Conservation (phyloP, 176 grass and related monocot genomes). For the Saccharum officinarum region DNA sequence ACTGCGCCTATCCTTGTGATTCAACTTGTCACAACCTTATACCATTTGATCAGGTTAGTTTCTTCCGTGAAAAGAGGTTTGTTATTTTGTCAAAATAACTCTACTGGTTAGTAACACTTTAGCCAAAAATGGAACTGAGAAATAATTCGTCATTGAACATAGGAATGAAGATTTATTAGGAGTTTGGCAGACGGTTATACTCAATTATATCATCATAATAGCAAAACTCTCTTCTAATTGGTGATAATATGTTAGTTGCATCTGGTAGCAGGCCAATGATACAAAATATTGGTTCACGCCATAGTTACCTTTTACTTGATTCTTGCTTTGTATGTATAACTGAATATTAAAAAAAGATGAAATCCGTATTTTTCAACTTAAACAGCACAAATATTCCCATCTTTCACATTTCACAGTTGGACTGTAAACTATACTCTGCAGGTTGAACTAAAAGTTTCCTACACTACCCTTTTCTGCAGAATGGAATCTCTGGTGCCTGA, state of each 20-base stretch:
- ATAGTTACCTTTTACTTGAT: background rate
- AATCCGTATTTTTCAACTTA: background rate
- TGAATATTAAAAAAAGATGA: background rate
- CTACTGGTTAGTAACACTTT: background rate
- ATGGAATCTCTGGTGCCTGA: slow-evolving; percentile 8
- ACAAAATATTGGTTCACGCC: background rate
- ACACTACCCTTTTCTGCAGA: slow-evolving; percentile 1
- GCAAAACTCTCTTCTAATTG: background rate
- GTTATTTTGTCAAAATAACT: background rate
- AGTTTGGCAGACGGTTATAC: background rate
- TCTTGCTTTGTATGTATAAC: background rate
- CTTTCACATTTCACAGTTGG: background rate
- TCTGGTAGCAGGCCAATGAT: background rate
- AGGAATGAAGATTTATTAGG: slow-evolving; percentile 10
- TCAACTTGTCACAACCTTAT: slow-evolving; percentile 28
- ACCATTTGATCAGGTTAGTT: slow-evolving; percentile 53
- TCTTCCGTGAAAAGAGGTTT: background rate
- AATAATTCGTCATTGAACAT: background rate
- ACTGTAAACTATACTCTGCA: background rate
- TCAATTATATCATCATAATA: slow-evolving; percentile 19
- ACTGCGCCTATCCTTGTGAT: slow-evolving; percentile 79
- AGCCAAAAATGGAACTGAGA: slow-evolving; percentile 2
- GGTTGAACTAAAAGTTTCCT: background rate
- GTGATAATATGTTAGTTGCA: background rate
- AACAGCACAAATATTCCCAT: background rate